phyloP scores from a whole-genome alignment of 345 rosid species.

The Populus simonii region DNA sequence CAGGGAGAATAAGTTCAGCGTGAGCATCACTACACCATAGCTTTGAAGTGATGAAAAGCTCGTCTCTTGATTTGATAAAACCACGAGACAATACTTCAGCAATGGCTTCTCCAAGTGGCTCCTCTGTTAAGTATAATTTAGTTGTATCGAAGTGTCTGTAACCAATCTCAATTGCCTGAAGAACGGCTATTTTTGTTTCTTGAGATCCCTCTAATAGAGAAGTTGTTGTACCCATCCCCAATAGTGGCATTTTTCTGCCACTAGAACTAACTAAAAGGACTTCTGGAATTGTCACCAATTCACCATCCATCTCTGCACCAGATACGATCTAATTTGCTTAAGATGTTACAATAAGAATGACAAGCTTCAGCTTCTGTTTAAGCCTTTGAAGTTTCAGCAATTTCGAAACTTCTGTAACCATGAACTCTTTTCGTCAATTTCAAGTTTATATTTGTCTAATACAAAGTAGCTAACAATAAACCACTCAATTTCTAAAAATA shows the following conservation, averaged over 20 bases:
- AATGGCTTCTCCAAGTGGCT: slow-evolving; percentile 36
- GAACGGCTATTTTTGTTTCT: slow-evolving; percentile 11
- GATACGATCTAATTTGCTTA: background rate
- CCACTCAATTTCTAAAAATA: background rate
- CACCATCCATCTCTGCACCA: slow-evolving; percentile 6
- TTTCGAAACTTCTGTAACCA: too few relatives aligned
- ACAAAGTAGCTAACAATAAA: background rate
- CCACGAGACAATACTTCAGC: slow-evolving; percentile 42
- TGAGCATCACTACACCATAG: slow-evolving; percentile 62
- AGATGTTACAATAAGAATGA: too few relatives aligned
- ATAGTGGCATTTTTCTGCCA: slow-evolving; percentile 17
- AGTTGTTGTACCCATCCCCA: slow-evolving; percentile 32
- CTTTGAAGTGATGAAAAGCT: slow-evolving; percentile 58
- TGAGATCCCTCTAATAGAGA: slow-evolving; percentile 22
- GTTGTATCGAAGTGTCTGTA: slow-evolving; percentile 41
- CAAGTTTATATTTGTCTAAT: background rate
- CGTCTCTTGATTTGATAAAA: slow-evolving; percentile 43
- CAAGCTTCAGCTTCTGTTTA: background rate
- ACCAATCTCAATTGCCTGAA: slow-evolving; percentile 30
- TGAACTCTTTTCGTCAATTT: background rate
- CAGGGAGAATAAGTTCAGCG: slow-evolving; percentile 43
- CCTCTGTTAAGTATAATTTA: slow-evolving; percentile 23
- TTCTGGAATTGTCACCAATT: slow-evolving; percentile 16
- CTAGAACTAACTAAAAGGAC: background rate
- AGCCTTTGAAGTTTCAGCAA: background rate